A percentile compares a stretch with the other conserved stretches of the same genome.
phyloP scores from a whole-genome alignment of 768 basidiomycete genomes.

The Mycena pura region DNA sequence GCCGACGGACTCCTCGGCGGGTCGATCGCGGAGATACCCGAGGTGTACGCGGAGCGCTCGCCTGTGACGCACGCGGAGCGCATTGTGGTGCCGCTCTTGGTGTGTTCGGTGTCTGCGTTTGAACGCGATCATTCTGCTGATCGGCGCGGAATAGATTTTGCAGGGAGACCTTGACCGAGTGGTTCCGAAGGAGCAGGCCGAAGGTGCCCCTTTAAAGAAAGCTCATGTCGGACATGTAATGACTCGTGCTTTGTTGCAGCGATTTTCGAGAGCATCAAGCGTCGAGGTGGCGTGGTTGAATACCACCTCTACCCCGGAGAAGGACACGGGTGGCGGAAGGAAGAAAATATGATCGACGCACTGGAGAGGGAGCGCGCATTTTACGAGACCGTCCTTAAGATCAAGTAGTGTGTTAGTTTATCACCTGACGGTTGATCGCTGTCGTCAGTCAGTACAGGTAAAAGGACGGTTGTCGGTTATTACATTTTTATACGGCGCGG shows the following conservation, averaged over 20 bases:
- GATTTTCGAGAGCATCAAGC: slow-evolving; percentile 50
- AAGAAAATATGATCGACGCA: slow-evolving; percentile 49
- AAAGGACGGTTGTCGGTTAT: no score
- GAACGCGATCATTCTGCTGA: not conserved
- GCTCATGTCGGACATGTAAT: slow-evolving; percentile 46
- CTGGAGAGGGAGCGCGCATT: slow-evolving; percentile 51
- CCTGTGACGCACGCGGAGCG: slow-evolving; percentile 54
- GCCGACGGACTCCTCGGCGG: slow-evolving; percentile 60
- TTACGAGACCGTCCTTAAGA: slow-evolving; percentile 42
- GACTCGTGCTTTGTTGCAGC: slow-evolving; percentile 37
- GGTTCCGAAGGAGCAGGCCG: slow-evolving; percentile 30
- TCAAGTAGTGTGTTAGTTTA: slow-evolving; percentile 4
- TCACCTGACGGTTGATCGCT: no score
- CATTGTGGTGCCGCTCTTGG: slow-evolving; percentile 60
- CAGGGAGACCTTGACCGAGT: slow-evolving; percentile 55
- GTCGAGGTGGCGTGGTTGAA: slow-evolving; percentile 48
- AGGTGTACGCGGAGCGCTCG: slow-evolving; percentile 55
- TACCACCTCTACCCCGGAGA: slow-evolving; percentile 58
- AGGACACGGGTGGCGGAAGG: slow-evolving; percentile 55
- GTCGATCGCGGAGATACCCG: slow-evolving; percentile 49
- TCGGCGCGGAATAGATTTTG: slow-evolving; percentile 50
- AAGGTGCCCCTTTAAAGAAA: not conserved
- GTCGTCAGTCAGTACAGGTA: no score
- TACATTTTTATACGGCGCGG: no score
- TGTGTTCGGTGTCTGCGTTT: slow-evolving; percentile 30